These are phyloP conservation scores for Penicillium bialowiezense DNA, from an alignment of 495 filamentous ascomycete species.

Conservation along the genomic window DNA sequence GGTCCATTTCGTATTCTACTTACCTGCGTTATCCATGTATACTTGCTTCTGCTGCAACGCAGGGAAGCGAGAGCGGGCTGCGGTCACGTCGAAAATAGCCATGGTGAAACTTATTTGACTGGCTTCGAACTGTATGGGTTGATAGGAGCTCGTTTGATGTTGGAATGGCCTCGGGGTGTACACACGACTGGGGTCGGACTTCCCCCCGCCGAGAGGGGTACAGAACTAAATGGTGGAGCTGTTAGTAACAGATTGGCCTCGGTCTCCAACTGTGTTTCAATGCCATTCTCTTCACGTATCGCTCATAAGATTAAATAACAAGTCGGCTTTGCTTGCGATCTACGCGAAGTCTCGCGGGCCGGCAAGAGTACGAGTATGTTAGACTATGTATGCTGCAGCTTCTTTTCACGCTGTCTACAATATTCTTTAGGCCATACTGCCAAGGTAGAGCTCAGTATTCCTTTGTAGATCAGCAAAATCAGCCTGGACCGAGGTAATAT, in stretches of 20 bases:
- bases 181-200: too few species aligned
- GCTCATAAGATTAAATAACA: neutral
- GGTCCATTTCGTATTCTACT: neutral
- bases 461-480: too few species aligned
- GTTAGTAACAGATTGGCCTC: neutral
- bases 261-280: neutral
- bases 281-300: neutral
- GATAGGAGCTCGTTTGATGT: too few species aligned
- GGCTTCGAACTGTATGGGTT: too few species aligned
- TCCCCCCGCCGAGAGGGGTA: constrained; percentile 5
- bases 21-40: constrained; percentile 67
- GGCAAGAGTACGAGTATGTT: too few species aligned
- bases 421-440: too few species aligned
- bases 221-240: too few species aligned
- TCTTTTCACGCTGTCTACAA: too few species aligned
- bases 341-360: neutral
- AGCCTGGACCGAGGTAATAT: too few species aligned
- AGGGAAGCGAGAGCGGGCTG: constrained; percentile 61
- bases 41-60: constrained; percentile 62
- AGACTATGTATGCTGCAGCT: too few species aligned
- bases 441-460: too few species aligned
- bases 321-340: neutral
- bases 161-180: too few species aligned
- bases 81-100: constrained; percentile 47
- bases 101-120: constrained; percentile 6